Percentiles rank a stretch among this genome's conserved stretches.
Evolutionary conservation across 2,329 filamentous ascomycete species (phyloP).

Genomic region (Trichoderma sp.): DNA sequence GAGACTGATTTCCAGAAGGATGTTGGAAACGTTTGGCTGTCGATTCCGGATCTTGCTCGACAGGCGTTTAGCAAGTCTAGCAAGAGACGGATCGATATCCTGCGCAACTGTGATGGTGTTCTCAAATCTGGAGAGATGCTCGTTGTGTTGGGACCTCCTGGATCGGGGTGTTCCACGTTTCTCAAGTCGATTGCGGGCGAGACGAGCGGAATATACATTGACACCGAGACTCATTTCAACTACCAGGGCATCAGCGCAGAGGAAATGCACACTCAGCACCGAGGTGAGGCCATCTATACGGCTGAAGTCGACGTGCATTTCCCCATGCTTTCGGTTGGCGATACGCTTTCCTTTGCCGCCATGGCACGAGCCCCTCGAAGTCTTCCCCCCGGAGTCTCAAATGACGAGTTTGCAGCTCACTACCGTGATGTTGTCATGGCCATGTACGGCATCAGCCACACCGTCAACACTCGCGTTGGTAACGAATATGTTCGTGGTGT

Average conservation of each 20-base stretch:
- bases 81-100: slow-evolving; percentile 37
- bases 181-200: slow-evolving; percentile 61
- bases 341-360: slow-evolving; percentile 64
- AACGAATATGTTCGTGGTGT: slow-evolving; percentile 54
- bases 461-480: slow-evolving; percentile 50
- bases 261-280: slow-evolving; percentile 54
- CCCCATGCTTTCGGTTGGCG: slow-evolving; percentile 62
- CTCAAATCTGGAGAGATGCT: slow-evolving; percentile 61
- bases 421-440: slow-evolving; percentile 9
- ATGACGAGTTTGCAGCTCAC: not conserved
- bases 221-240: slow-evolving; percentile 24
- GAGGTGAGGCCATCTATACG: slow-evolving; percentile 59
- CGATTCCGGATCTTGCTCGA: slow-evolving; percentile 5
- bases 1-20: slow-evolving; percentile 43
- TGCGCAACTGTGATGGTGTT: slow-evolving; percentile 59
- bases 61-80: not conserved
- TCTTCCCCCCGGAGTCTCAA: slow-evolving; percentile 36
- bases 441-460: slow-evolving; percentile 48
- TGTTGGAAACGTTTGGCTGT: slow-evolving; percentile 37
- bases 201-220: slow-evolving; percentile 48
- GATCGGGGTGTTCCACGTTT: slow-evolving; percentile 57
- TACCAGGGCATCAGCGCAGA: slow-evolving; percentile 62
- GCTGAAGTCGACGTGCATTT: slow-evolving; percentile 61
- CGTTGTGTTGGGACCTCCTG: slow-evolving; percentile 62
- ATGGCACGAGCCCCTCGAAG: slow-evolving; percentile 48